Evolutionary conservation across 257 asterid genomes (phyloP).

Genomic region (Craterostigma plantagineum): DNA sequence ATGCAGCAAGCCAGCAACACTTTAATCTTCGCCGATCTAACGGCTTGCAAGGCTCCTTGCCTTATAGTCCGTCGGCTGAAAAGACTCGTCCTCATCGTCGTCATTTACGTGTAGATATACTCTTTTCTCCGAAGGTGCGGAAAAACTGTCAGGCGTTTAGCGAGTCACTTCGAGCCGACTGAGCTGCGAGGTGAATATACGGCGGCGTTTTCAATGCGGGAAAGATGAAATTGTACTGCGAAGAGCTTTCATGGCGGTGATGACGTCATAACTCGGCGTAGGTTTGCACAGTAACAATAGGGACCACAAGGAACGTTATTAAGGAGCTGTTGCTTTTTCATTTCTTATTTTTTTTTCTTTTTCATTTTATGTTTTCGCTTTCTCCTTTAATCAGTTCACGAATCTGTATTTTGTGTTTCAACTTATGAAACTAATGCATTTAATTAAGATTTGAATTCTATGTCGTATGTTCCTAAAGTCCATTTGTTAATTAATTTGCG

Average conservation of each 20-base stretch:
- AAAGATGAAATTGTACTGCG: conserved; percentile 2
- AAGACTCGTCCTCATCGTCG: conserved; percentile 31
- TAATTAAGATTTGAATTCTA: too few relatives aligned
- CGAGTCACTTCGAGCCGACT: conserved; percentile 14
- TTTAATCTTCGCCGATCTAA: conserved; percentile 55
- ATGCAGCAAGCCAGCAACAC: conserved; percentile 34
- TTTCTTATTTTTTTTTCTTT: too few relatives aligned
- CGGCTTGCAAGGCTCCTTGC: conserved; percentile 46
- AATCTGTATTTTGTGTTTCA: too few relatives aligned
- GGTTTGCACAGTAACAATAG: neutral
- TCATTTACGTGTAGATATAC: neutral
- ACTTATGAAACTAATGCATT: too few relatives aligned
- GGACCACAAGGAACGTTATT: too few relatives aligned
- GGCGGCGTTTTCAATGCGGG: conserved; percentile 11
- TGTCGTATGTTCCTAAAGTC: too few relatives aligned
- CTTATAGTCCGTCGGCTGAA: conserved; percentile 55
- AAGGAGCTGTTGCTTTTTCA: too few relatives aligned
- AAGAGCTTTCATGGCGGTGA: conserved; percentile 11
- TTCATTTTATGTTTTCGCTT: neutral
- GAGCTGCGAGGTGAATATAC: conserved; percentile 7
- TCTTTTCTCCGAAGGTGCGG: neutral
- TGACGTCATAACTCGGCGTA: conserved; percentile 13
- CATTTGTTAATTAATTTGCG: too few relatives aligned
- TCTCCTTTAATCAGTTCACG: neutral
- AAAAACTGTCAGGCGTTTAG: conserved; percentile 7